These are phyloP conservation scores for Boletus speciosus DNA, from an alignment of 768 basidiomycete genomes.

Conservation along the genomic window DNA sequence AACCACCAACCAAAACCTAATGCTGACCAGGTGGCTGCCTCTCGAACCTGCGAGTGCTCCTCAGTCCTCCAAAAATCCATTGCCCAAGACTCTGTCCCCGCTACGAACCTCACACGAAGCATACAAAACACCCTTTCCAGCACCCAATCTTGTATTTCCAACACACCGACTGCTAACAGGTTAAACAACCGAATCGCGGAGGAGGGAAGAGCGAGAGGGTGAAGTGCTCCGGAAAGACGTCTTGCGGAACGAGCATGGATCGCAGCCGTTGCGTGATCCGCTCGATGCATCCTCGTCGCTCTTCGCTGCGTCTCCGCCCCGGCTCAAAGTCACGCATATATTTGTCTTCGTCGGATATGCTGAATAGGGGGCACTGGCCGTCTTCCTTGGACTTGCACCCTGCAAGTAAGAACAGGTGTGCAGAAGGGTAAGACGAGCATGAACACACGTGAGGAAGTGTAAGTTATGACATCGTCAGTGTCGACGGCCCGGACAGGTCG, in stretches of 20 bases:
- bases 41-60: too few relatives aligned
- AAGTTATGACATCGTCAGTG: too few relatives aligned
- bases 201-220: neutral
- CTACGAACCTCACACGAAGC: neutral
- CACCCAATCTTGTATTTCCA: neutral
- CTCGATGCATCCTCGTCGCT: neutral
- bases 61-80: neutral
- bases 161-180: neutral
- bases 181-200: neutral
- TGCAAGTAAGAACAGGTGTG: too few relatives aligned
- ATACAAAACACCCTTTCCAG: neutral
- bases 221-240: neutral
- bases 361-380: too few relatives aligned
- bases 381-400: too few relatives aligned
- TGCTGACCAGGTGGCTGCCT: neutral
- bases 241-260: neutral
- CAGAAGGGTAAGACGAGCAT: too few relatives aligned
- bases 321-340: too few relatives aligned
- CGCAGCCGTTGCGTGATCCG: neutral
- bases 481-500: neutral
- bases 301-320: neutral
- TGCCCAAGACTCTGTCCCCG: neutral
- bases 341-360: too few relatives aligned
- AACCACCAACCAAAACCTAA: neutral
- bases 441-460: too few relatives aligned